Conservation (phyloP, 2,329 filamentous ascomycete species). For the Talaromyces sp. region DNA sequence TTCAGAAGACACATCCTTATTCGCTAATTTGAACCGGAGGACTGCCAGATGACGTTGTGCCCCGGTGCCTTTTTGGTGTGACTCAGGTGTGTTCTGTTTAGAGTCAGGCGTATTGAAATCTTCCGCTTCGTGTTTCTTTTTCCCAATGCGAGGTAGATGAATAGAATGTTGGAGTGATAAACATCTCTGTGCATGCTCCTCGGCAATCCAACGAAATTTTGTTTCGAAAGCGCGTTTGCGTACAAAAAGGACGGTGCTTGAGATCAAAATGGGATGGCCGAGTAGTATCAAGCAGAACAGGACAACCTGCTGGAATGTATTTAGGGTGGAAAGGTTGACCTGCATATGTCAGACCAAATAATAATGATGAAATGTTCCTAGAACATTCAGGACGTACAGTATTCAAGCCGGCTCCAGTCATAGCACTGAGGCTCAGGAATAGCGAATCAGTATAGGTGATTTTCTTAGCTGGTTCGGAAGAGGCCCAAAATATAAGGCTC, state of each 20-base stretch:
- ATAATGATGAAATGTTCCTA: background rate
- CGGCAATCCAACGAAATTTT: conserved; percentile 53
- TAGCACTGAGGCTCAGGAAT: conserved; percentile 62
- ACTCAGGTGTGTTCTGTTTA: background rate
- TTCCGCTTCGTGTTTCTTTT: background rate
- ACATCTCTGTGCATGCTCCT: conserved; percentile 21
- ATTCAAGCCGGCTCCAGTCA: conserved; percentile 65
- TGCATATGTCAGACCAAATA: conserved; percentile 11
- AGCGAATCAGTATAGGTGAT: conserved; percentile 62
- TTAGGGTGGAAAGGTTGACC: conserved; percentile 53
- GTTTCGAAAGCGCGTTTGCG: conserved; percentile 60
- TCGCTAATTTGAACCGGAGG: background rate
- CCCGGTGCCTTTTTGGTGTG: background rate
- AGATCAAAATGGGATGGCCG: conserved; percentile 65
- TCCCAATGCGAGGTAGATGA: background rate
- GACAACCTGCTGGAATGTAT: conserved; percentile 63
- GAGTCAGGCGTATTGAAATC: background rate
- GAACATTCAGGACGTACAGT: conserved; percentile 39
- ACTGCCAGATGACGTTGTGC: background rate
- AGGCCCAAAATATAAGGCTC: conserved; percentile 56
- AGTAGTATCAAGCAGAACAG: conserved; percentile 62
- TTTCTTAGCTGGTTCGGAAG: conserved; percentile 48
- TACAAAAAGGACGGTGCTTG: conserved; percentile 58
- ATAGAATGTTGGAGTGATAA: conserved; percentile 4
- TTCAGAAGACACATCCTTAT: background rate